Base-by-base conservation (phyloP, 2,329 filamentous ascomycete genomes). In the Beauveria sp. region DNA sequence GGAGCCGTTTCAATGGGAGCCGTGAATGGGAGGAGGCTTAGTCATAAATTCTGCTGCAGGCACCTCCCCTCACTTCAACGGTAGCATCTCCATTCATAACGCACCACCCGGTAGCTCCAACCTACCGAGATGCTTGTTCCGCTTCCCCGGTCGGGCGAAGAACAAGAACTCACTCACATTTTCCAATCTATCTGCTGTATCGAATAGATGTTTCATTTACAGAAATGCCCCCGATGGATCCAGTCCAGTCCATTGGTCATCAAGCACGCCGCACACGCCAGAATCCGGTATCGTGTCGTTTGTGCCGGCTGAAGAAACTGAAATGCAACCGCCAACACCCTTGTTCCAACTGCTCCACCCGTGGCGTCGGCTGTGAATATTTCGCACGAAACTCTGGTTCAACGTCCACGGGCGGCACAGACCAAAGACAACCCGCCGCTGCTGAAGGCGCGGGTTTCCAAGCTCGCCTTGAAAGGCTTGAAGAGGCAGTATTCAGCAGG, bases 241-340 rank as follows among this genome's bases (percentile, higher is more conserved):
- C 52, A 30, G 16, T 20, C 22, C 22, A 55, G 34, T 12, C 34
- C 3, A 28, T 6, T 12, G 40, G 24, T 45, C 24, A 46, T 22
- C 53, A 56, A 30, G 1, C 40, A n/a, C 53, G 53, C 26, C 53
- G 24, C 40, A 18, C 12, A 20, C 53, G 53, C 34, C 52, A 55
- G 52, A 42, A 55, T 40, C 40, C 40, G 6, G 53, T 55, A 28
- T 55, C 53, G 40, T 55, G 53, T 20, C 53, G 40, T n/a, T 45
- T 30, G 22, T 55, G 53, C 34, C 22, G 53, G 16, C 24, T 45
- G 22, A 45, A 45, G 16, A 55, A 55, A 24, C 24, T 55, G 18
- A 55, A 45, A 55, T 55, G 53, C 40, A 46, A 55, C 53, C 53
- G 53, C 22, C 38, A 55, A 55, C 20, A 55, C 5, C 53, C 53